These are phyloP conservation scores for Penicillium canariense DNA, from an alignment of 495 filamentous ascomycete genomes.

Conservation along the genomic window DNA sequence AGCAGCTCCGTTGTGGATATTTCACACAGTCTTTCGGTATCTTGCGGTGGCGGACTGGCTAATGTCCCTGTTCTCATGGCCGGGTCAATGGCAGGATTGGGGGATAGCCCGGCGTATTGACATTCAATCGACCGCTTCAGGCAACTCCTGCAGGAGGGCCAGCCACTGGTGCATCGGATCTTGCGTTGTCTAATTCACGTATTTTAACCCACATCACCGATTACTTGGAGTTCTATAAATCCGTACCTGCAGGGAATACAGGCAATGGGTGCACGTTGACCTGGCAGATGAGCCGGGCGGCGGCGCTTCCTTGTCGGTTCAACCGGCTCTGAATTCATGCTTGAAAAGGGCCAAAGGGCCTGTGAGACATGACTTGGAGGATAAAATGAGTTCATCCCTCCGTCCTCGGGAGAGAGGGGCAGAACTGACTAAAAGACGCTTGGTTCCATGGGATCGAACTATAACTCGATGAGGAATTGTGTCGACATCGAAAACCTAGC, in stretches of 20 bases:
- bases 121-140: slow-evolving; percentile 1
- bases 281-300: not conserved
- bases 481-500: no score
- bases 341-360: not conserved
- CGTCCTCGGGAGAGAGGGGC: no score
- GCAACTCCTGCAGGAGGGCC: not conserved
- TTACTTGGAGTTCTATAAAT: not conserved
- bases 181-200: not conserved
- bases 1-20: not conserved
- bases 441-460: no score
- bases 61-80: not conserved
- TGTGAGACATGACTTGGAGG: not conserved
- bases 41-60: not conserved
- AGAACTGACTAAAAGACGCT: no score
- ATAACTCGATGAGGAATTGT: no score
- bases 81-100: not conserved
- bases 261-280: slow-evolving; percentile 3
- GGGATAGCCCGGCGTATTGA: not conserved
- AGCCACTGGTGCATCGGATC: slow-evolving; percentile 1
- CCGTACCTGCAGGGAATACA: slow-evolving; percentile 1
- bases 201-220: not conserved
- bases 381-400: no score
- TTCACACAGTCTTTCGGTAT: not conserved
- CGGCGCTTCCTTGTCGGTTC: not conserved
- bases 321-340: not conserved